Percentiles rank a stretch among this genome's conserved stretches.
Evolutionary conservation across 73 alveolate species (phyloP).

Genomic region (Symbiodinium pilosum): DNA sequence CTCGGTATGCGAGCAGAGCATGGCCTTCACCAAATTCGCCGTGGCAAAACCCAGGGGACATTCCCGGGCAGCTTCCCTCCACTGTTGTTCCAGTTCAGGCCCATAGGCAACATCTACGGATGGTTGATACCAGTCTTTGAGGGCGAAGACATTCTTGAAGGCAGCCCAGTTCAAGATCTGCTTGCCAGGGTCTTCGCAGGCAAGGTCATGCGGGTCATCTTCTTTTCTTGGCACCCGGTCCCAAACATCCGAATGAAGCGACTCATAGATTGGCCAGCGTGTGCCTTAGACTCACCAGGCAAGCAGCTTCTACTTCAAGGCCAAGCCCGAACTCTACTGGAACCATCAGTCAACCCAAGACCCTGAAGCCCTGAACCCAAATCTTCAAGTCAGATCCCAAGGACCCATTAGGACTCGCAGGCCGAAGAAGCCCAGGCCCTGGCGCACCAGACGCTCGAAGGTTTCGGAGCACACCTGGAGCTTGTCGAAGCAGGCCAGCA

Average conservation of each 20-base stretch:
- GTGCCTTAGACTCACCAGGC: too few species aligned
- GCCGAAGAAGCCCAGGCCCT: background rate
- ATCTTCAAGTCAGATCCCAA: too few species aligned
- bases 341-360: too few species aligned
- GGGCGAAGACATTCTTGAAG: background rate
- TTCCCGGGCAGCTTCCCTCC: constrained; percentile 2
- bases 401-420: constrained; percentile 11
- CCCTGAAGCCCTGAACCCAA: too few species aligned
- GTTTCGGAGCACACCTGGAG: background rate
- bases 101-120: constrained; percentile 86
- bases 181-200: constrained; percentile 8
- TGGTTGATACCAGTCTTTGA: constrained; percentile 77
- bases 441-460: background rate
- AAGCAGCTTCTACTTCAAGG: too few species aligned
- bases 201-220: background rate
- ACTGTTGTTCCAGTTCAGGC: constrained; percentile 26
- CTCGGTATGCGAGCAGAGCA: constrained; percentile 75
- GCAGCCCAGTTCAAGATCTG: background rate
- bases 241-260: background rate
- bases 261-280: background rate
- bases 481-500: constrained; percentile 3
- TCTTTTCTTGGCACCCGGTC: background rate
- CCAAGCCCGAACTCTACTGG: too few species aligned
- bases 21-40: constrained; percentile 58
- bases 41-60: constrained; percentile 37